Percentiles rank a stretch among this genome's conserved stretches.
phyloP scores from a whole-genome alignment of 2,329 filamentous ascomycete species.

The Venturia oleaginea region DNA sequence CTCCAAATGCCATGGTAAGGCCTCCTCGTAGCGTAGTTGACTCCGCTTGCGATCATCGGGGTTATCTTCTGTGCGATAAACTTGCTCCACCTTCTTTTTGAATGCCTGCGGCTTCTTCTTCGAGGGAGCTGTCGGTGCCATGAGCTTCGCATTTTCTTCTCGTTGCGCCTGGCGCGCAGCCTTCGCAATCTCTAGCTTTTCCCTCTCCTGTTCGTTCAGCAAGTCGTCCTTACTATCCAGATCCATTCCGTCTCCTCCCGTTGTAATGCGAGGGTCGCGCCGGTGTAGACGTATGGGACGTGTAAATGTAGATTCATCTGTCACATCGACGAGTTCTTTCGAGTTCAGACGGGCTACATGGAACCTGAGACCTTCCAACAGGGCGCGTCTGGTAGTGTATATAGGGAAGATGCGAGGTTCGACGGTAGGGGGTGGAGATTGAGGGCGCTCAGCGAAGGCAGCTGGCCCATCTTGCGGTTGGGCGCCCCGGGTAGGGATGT shows the following conservation, averaged over 20 bases:
- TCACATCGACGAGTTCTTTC: constrained; percentile 52
- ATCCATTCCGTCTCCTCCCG: constrained; percentile 29
- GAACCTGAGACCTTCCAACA: constrained; percentile 71
- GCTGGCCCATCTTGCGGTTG: background rate
- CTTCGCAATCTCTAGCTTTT: constrained; percentile 48
- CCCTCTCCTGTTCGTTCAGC: constrained; percentile 57
- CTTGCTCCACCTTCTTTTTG: constrained; percentile 80
- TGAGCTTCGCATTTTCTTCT: constrained; percentile 81
- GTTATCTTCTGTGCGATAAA: constrained; percentile 70
- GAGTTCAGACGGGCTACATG: constrained; percentile 78
- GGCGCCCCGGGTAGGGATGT: background rate
- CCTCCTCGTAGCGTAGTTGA: constrained; percentile 77
- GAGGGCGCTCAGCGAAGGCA: constrained; percentile 22
- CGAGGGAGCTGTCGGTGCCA: constrained; percentile 68
- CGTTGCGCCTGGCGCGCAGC: constrained; percentile 78
- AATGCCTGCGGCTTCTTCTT: constrained; percentile 61
- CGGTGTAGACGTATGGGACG: constrained; percentile 83
- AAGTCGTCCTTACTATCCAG: constrained; percentile 57
- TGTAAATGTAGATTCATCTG: constrained; percentile 75
- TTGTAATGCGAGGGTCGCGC: constrained; percentile 68
- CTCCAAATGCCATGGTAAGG: constrained; percentile 91
- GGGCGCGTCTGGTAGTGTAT: constrained; percentile 70
- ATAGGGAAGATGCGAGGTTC: constrained; percentile 50
- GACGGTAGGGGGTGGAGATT: background rate
- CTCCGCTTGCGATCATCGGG: constrained; percentile 60